These are phyloP conservation scores for Suillus subalutaceus DNA, from an alignment of 768 basidiomycete genomes.

Conservation along the genomic window DNA sequence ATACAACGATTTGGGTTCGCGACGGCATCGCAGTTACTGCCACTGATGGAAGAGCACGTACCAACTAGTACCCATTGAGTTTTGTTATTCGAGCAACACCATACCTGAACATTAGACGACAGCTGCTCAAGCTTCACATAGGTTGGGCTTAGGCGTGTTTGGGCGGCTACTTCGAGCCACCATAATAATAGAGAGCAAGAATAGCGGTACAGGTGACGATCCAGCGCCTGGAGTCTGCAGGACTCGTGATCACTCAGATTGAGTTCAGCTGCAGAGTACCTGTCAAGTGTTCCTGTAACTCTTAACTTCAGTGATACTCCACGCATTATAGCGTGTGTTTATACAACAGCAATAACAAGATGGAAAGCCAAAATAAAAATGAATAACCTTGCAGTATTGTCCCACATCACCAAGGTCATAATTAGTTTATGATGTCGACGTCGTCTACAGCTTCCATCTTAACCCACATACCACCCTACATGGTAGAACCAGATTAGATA, in stretches of 20 bases:
- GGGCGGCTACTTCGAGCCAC: too few species aligned
- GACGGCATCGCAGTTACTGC: not conserved
- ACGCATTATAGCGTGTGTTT: not conserved
- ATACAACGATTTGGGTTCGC: not conserved
- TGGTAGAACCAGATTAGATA: not conserved
- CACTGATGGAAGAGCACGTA: not conserved
- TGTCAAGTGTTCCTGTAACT: not conserved
- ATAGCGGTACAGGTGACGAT: not conserved
- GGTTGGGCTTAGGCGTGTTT: too few species aligned
- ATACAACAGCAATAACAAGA: not conserved
- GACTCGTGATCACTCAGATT: not conserved
- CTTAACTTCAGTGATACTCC: not conserved
- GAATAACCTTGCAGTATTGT: not conserved
- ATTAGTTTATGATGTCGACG: not conserved
- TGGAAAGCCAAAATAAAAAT: not conserved
- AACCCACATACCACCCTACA: constrained; percentile 50
- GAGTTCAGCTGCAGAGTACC: not conserved
- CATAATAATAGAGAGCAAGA: not conserved
- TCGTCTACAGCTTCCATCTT: constrained; percentile 39
- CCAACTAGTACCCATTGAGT: not conserved
- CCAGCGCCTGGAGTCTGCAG: not conserved
- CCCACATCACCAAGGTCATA: not conserved
- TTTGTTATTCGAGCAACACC: not conserved
- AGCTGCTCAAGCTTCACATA: not conserved
- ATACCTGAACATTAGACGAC: not conserved